phyloP scores from a whole-genome alignment of 768 basidiomycete species.

The Paxillus rubicundulus region DNA sequence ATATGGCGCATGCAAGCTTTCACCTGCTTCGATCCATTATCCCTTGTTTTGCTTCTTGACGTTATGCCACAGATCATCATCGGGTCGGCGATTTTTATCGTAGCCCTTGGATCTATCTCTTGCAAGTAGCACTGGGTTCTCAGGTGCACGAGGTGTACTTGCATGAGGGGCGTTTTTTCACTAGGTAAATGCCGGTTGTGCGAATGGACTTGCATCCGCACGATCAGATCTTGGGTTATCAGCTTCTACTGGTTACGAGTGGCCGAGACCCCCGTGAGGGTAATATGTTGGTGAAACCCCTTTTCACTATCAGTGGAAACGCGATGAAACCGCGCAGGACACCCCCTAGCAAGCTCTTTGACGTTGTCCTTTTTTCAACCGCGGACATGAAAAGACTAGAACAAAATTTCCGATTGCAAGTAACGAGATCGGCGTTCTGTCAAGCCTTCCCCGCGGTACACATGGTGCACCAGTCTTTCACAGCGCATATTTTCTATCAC shows the following conservation, averaged over 20 bases:
- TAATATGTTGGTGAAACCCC: background rate
- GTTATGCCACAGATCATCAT: slow-evolving; percentile 38
- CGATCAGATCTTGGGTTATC: slow-evolving; percentile 29
- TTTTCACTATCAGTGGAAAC: background rate
- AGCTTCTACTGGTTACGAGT: background rate
- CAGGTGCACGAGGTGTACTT: slow-evolving; percentile 10
- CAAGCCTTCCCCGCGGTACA: background rate
- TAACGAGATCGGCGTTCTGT: background rate
- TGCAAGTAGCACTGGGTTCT: slow-evolving; percentile 18
- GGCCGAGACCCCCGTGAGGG: background rate
- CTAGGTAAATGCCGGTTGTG: slow-evolving; percentile 20
- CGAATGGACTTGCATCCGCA: slow-evolving; percentile 30
- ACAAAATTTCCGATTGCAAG: too few relatives aligned
- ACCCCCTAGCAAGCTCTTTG: background rate
- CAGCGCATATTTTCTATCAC: background rate
- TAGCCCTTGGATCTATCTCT: slow-evolving; percentile 26
- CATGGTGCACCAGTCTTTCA: background rate
- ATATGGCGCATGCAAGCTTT: background rate
- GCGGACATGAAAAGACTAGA: background rate
- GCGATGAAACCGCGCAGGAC: background rate
- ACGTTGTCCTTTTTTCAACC: background rate
- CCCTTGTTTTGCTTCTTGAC: slow-evolving; percentile 58
- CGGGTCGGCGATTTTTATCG: slow-evolving; percentile 3
- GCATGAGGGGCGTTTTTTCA: slow-evolving; percentile 16
- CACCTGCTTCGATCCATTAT: slow-evolving; percentile 40